Base-by-base conservation (phyloP, 495 filamentous ascomycete species). In the Niebla homalea region DNA sequence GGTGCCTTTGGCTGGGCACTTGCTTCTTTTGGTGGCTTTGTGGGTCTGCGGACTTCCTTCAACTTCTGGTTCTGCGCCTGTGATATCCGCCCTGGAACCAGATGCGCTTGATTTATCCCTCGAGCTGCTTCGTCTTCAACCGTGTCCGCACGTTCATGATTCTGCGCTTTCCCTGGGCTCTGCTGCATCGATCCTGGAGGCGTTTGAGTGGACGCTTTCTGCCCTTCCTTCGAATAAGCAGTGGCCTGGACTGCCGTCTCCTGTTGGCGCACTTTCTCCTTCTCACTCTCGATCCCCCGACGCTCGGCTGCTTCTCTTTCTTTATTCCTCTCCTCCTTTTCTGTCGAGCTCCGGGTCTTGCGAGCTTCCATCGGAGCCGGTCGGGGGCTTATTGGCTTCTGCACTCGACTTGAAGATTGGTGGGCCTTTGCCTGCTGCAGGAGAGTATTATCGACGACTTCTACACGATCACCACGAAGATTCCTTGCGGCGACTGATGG, bases 301-400 rank as follows among this genome's bases (percentile, higher is more conserved):
- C 70, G 74, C 48, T 79, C 75, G 43, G 79, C 81, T 47, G 74
- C 70, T 53, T 82, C 80, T 54, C 74, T 76, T 48, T 82, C 79
- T 18, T 68, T 76, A 20, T 74, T 74, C 60, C 77, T 82, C 63
- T 87, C 72, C 50, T 73, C 71, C 56, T 79, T 71, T 59, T 93
- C 87, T 2, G 79, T 80, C 4, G 85, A 89, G 52, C 81, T 84
- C 46, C 86, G 77, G 0, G 81, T 85, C 52, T 79, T 74, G 23
- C 78, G 74, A 20, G 72, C 71, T 55, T 79, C 78, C 12, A 60
- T 54, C 25, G 60, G 64, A 16, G 62, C 57, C 8, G 69, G 12
- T 41, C 12, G 16, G 3, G n/a, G 43, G 18, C 43, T 48, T 3
- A 12, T 53, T 26, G 11, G 39, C 4, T 35, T 14, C 36, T 19